Evolutionary conservation across 768 basidiomycete species (phyloP), one percentile per base, ranked within the genome.

Genomic region (Xerocomellus chrysenteron): DNA sequence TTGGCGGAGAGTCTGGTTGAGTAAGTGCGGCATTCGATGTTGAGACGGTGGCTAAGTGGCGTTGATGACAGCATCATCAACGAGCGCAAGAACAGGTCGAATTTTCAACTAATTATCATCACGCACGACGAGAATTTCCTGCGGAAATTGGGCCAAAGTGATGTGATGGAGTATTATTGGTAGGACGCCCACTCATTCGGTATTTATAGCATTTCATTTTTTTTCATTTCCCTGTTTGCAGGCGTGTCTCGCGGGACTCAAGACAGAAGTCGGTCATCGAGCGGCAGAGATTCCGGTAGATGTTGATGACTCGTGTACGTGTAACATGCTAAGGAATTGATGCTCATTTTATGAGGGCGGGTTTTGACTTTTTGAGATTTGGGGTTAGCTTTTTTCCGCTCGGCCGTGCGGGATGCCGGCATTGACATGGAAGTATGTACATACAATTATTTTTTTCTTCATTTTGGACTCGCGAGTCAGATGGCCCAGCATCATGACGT

Each of bases 41-140:
- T 16, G 39, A 1, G 28, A 26, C 5, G 28, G 24, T 10, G 12
- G 2, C 24, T 58, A 13, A 41, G 61, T 14, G 50, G 28, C 17
- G 12, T 39, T 6, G 9, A 12, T 1, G 1, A 2, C 61, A 96
- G 93, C 62, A 94, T 98, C 68, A 96, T 98, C 75, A 87, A 94
- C 55, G 94, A 98, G 66, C 86, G 95, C 57, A 88, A 90, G 72
- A 81, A 80, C 44, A 88, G 93, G 65, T 82, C 88, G 5, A 97
- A 96, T 69, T 97, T 98, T 81, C 97, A 99, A 74, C 81, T 98
- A 36, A 88, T 98, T 64, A 87, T 96, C 67, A 96, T 95, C 72
- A 99, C 97, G 4, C 96, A 98, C 72, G 94, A 98, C 74, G 96
- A 98, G 73, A 90, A 85, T 57, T 98, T 99, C 78, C 79, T 99